phyloP scores from a whole-genome alignment of 768 basidiomycete genomes.

The Trametes maxima region DNA sequence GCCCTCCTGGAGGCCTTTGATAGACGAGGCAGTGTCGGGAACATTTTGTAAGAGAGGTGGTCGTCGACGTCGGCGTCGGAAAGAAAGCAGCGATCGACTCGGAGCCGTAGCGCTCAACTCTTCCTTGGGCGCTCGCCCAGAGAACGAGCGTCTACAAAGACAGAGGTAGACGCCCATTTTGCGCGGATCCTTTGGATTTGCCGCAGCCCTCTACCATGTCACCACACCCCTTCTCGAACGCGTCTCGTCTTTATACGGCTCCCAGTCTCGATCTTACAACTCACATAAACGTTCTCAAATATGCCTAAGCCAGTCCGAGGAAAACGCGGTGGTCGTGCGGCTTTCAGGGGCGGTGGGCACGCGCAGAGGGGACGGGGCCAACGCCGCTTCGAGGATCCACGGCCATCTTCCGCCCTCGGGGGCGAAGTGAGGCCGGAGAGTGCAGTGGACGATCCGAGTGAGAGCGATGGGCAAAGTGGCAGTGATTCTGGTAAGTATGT shows the following conservation, averaged over 20 bases:
- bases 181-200: neutral
- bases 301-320: constrained; percentile 13
- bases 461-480: constrained; percentile 37
- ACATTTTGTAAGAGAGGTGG: constrained; percentile 46
- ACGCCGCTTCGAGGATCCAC: constrained; percentile 20
- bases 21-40: constrained; percentile 58
- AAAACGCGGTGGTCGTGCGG: constrained; percentile 14
- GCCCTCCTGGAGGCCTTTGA: constrained; percentile 86
- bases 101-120: neutral
- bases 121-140: neutral
- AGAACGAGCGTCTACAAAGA: too few species aligned
- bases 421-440: constrained; percentile 57
- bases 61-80: neutral
- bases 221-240: neutral
- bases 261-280: too few species aligned
- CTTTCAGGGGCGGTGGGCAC: constrained; percentile 14
- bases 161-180: neutral
- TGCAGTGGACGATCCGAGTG: constrained; percentile 50
- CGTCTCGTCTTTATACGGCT: too few species aligned
- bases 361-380: constrained; percentile 19
- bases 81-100: neutral
- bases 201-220: neutral
- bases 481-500: constrained; percentile 28
- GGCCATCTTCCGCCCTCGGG: constrained; percentile 19
- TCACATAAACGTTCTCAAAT: too few species aligned